These are phyloP conservation scores for Tritrichomonas foetus DNA, from an alignment of 208 protist genomes.

Conservation along the genomic window DNA sequence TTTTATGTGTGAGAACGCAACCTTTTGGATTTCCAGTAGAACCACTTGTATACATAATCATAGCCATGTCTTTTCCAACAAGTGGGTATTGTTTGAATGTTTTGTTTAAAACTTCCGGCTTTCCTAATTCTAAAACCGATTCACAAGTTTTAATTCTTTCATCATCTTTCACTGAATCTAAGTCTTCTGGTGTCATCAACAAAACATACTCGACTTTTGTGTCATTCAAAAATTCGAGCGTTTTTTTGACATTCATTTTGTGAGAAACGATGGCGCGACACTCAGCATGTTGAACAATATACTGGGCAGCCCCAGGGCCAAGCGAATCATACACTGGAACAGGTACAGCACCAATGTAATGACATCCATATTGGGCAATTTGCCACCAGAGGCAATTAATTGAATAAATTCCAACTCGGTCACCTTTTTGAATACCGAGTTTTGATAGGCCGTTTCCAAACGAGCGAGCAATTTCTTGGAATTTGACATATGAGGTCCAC, in stretches of 20 bases:
- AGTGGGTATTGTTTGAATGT: background rate
- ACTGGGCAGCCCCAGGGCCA: background rate
- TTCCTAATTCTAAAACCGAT: background rate
- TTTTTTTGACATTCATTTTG: background rate
- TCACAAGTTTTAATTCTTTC: background rate
- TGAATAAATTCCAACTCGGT: background rate
- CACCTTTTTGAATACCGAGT: background rate
- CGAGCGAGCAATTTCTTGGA: no score
- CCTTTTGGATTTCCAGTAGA: conserved; percentile 42
- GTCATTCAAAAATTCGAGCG: background rate
- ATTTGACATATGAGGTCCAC: conserved; percentile 10
- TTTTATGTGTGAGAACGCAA: conserved; percentile 25
- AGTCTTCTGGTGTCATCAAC: no score
- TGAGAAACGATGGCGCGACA: background rate
- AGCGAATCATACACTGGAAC: conserved; percentile 38
- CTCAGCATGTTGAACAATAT: background rate
- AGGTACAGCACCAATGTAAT: background rate
- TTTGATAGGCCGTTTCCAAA: background rate
- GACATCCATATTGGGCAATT: background rate
- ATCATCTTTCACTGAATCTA: no score
- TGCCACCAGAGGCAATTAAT: background rate
- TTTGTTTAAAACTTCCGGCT: background rate
- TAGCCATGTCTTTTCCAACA: background rate
- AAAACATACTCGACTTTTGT: no score
- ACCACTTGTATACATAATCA: conserved; percentile 24